Conservation (phyloP, 805 yeast species). For the Lipomyces kockii region DNA sequence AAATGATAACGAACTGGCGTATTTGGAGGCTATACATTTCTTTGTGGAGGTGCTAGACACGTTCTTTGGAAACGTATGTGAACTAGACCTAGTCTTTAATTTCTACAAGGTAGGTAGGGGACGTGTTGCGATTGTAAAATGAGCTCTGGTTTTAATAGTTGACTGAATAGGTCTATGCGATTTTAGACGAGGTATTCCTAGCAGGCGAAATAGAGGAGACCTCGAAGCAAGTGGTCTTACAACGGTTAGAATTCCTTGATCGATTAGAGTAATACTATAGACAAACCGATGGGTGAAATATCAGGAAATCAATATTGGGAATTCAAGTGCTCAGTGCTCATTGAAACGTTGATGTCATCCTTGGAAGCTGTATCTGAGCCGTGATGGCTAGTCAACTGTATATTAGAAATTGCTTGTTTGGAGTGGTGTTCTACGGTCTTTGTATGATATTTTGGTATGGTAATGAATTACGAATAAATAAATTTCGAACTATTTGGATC, state of each 20-base stretch:
- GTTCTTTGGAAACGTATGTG: constrained; percentile 89
- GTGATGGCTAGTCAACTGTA: neutral
- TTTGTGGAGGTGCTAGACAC: constrained; percentile 87
- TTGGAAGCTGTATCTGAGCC: neutral
- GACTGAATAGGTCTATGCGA: constrained; percentile 55
- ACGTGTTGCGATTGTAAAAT: neutral
- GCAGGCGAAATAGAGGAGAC: constrained; percentile 93
- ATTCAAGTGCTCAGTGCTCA: neutral
- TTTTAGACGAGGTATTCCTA: constrained; percentile 82
- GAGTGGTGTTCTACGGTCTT: neutral
- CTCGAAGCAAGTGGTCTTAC: constrained; percentile 68
- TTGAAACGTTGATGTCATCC: neutral
- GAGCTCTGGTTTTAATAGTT: neutral
- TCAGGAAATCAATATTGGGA: neutral
- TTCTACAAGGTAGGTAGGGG: constrained; percentile 62
- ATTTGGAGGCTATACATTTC: constrained; percentile 81
- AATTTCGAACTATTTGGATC: neutral
- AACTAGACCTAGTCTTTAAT: constrained; percentile 88
- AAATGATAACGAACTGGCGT: constrained; percentile 80
- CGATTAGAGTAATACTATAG: constrained; percentile 53
- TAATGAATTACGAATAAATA: neutral
- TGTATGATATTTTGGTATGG: neutral
- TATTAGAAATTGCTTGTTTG: neutral
- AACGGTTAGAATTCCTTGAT: constrained; percentile 68
- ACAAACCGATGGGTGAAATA: neutral